A percentile compares a stretch with the other conserved stretches of the same genome.
Conservation (phyloP, 306 rosid species). For the Quercus berberidifolia region DNA sequence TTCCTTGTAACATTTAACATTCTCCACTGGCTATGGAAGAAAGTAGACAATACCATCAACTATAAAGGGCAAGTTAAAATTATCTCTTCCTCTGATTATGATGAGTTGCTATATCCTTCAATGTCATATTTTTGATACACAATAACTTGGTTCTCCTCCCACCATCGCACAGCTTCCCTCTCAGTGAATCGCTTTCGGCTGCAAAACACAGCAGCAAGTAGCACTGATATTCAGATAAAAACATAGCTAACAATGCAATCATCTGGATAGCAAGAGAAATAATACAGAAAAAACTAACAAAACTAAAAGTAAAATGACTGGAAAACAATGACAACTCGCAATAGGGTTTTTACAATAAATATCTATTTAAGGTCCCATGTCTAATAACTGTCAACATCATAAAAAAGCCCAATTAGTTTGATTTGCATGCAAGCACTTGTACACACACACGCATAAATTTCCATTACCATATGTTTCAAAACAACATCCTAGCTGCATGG, state of each 20-base stretch:
- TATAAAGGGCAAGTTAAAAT: conserved; percentile 34
- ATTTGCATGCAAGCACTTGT: background rate
- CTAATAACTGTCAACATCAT: background rate
- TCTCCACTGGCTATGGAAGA: conserved; percentile 1
- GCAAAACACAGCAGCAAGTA: conserved; percentile 22
- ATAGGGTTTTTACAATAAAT: background rate
- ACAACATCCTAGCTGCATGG: background rate
- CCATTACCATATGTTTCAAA: background rate
- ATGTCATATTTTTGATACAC: conserved; percentile 59
- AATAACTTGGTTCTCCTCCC: conserved; percentile 72
- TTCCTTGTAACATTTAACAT: background rate
- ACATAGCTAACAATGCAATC: background rate
- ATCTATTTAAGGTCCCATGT: background rate
- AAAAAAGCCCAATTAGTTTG: background rate
- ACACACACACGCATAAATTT: background rate
- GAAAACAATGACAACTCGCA: background rate
- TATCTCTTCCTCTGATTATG: conserved; percentile 37
- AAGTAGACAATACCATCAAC: background rate
- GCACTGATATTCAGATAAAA: background rate
- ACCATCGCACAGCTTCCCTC: conserved; percentile 78
- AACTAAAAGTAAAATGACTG: background rate
- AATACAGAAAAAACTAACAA: background rate
- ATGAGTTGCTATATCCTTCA: conserved; percentile 52
- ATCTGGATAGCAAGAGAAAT: background rate
- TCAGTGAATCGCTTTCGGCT: conserved; percentile 68